Conservation (phyloP, 352 stramenopile genomes). For the Globisporangium splendens region DNA sequence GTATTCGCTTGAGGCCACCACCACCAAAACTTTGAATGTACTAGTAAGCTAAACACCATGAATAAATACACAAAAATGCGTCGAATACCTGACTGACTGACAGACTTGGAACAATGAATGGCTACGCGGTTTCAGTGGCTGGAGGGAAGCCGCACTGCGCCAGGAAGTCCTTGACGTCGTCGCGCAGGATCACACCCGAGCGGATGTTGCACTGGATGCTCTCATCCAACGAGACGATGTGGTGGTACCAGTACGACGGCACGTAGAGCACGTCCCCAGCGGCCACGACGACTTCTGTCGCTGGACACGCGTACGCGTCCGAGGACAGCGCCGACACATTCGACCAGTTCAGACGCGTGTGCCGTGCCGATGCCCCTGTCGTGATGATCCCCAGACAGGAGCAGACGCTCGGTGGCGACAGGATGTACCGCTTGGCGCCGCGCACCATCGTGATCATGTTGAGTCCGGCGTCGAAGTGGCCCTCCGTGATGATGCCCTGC, state of each 20-base stretch:
- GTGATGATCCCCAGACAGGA: conserved; percentile 73
- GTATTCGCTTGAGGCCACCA: too few relatives aligned
- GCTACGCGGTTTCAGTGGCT: too few relatives aligned
- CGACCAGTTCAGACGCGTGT: conserved; percentile 92
- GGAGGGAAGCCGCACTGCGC: conserved; percentile 30
- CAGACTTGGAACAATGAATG: too few relatives aligned
- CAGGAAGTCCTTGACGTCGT: conserved; percentile 35
- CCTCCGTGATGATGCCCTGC: conserved; percentile 90
- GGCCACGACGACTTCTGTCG: conserved; percentile 89
- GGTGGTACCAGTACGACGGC: conserved; percentile 94
- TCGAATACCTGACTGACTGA: too few relatives aligned
- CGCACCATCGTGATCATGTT: conserved; percentile 93
- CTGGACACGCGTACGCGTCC: conserved; percentile 43
- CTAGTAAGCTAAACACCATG: too few relatives aligned
- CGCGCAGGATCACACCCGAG: conserved; percentile 37
- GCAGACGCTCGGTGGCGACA: conserved; percentile 89
- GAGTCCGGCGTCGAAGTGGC: conserved; percentile 91
- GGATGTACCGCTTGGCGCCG: conserved; percentile 90
- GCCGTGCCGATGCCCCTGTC: conserved; percentile 74
- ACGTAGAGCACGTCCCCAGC: conserved; percentile 94
- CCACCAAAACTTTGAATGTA: too few relatives aligned
- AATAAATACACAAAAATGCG: too few relatives aligned
- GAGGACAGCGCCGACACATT: conserved; percentile 34
- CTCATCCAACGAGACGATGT: conserved; percentile 93
- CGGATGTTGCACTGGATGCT: conserved; percentile 95